Evolutionary conservation across 2,329 filamentous ascomycete species (phyloP).

Genomic region (Coleophoma eucalyptorum): DNA sequence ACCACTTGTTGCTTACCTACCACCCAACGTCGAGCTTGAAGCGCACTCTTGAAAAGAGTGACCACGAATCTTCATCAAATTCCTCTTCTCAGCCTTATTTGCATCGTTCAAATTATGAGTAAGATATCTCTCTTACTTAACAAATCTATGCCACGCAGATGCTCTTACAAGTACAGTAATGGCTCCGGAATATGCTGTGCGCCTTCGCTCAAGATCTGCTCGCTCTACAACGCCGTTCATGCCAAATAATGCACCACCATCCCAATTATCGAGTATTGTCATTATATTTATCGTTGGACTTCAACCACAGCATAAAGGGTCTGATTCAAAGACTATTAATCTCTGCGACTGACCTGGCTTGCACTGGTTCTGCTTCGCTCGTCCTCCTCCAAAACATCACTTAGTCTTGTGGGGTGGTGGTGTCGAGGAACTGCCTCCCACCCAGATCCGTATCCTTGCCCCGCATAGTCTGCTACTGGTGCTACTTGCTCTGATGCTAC

Average conservation of each 20-base stretch:
- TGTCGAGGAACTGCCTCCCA: conserved; percentile 79
- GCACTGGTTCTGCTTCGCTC: conserved; percentile 72
- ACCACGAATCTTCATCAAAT: no score
- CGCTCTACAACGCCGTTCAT: conserved; percentile 1
- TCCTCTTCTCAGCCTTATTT: no score
- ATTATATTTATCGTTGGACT: no score
- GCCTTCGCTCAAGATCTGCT: background rate
- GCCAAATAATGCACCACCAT: conserved; percentile 4
- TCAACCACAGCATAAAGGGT: no score
- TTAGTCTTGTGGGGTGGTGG: conserved; percentile 83
- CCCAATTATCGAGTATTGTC: background rate
- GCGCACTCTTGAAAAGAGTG: no score
- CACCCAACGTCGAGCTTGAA: no score
- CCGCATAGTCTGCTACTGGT: conserved; percentile 56
- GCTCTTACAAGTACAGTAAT: conserved; percentile 11
- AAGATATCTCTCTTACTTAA: no score
- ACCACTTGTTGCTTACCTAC: no score
- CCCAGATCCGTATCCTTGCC: conserved; percentile 59
- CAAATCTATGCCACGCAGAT: background rate
- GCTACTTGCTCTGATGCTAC: conserved; percentile 7
- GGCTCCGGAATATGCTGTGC: conserved; percentile 4
- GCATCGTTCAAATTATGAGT: no score
- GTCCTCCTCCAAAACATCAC: conserved; percentile 84
- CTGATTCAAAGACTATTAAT: conserved; percentile 1
- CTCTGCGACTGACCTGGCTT: conserved; percentile 22